Base-by-base conservation (phyloP, 768 basidiomycete genomes). In the Pulveroboletus sp. region DNA sequence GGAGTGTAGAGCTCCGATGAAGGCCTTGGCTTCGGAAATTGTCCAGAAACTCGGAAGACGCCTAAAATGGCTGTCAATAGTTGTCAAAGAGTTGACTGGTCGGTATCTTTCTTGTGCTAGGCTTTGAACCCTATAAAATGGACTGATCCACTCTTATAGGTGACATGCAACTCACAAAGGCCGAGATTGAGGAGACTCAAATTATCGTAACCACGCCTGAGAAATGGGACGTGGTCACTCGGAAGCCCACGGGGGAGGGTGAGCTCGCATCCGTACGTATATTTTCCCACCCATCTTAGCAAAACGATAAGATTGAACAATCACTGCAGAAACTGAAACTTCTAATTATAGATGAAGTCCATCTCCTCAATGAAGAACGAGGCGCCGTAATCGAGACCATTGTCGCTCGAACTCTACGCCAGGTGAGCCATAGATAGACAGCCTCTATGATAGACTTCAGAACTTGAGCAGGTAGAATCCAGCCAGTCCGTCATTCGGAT, bases 201-300 rank as follows among this genome's bases (percentile, higher is more conserved):
- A 86, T 99, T 39, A 98, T 99, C 51, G 93, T 99, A 7, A 99
- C 96, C 2, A 99, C 96, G 1, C 96, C 96, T 0, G 96, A 99
- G 67, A 99, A 99, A 68, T 99, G 96, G 96, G 96, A 98, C 58
- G 96, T 99, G 0, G 96, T 99, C 3, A 99, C 96, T 8, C 75
- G 96, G 54, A 98, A 96, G 65, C 93, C 95, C 1, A 93, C 89
- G 1, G 93, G 94, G 8, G 96, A 98, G 71, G 95, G 93, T 11
- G 94, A 98, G 65, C 73, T 98, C n/a, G 90, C 90, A 31, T 86
- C 91, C 44, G 94, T 94, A 55, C 49, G 86, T 66, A 39, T 49
- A 21, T 32, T 14, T 33, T 39, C 43, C 8, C 10, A 10, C 8
- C 40, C 8, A 17, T 43, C 31, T 39, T 15, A 17, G 17, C 18